Base-by-base conservation (phyloP, 1,284 basidiomycete genomes). In the Microbotryum lychnidis-dioicae region DNA sequence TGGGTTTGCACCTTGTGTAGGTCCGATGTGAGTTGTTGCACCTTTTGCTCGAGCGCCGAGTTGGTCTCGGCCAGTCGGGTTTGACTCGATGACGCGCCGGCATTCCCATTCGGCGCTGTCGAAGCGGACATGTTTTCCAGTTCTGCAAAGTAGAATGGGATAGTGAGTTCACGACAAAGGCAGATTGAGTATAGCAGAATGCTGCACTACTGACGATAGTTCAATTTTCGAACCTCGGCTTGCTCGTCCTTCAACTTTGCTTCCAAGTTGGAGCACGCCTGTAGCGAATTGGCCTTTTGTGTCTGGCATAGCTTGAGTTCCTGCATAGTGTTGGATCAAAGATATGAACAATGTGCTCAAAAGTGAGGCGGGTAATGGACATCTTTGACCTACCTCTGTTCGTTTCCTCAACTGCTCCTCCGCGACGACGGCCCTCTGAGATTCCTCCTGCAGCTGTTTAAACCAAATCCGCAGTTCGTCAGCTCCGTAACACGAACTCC, bases 211-310 rank as follows among this genome's bases (percentile, higher is more conserved):
- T 50, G 48, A 65, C 61, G 29, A 46, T 61, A 63, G 8, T 45
- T 50, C 9, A 65, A 45, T 3, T 50, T 48, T 47, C 57, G 58
- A 44, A 62, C 51, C 47, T 65, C 57, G 16, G 27, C 31, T 5
- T 58, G 27, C 48, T 63, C 54, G 46, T 61, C 58, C 16, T 57
- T 56, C 51, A 61, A 16, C 23, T 21, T 46, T 6, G 37, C 37
- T 27, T 66, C 61, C 1, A 37, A 21, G 12, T 47, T 46, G 1
- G 37, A 21, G 10, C 56, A 23, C 4, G 61, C 56, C 37, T 31
- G 29, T 37, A 60, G 56, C 0, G 61, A 56, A 33, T 66, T 63
- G 8, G 57, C 56, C 46, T 58, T 60, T 48, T 66, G 64, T 25
- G 57, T 46, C 46, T 54, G 37, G 33, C 63, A 33, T 2, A 29